Evolutionary conservation across 345 rosid species (phyloP).

Genomic region (thale cress (Arabidopsis thaliana)): DNA sequence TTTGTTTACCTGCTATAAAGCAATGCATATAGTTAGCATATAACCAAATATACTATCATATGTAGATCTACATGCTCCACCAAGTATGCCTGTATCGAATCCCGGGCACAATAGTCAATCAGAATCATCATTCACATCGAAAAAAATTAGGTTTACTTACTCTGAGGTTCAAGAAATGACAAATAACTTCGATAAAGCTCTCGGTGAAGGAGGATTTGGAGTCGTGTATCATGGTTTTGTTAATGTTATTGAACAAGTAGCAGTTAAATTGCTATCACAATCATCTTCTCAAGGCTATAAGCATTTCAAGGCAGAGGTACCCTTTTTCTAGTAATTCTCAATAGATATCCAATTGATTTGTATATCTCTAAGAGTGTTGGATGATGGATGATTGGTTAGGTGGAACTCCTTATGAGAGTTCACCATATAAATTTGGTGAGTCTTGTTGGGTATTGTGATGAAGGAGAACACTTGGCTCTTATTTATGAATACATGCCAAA

Average conservation of each 20-base stretch:
- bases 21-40: neutral
- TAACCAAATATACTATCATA: neutral
- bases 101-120: neutral
- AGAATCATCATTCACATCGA: slow-evolving; percentile 12
- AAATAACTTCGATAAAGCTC: slow-evolving; percentile 43
- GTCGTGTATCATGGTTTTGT: slow-evolving; percentile 49
- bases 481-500: slow-evolving; percentile 54
- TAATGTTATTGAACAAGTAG: slow-evolving; percentile 43
- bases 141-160: slow-evolving; percentile 40
- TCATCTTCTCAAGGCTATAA: slow-evolving; percentile 54
- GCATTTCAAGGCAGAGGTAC: slow-evolving; percentile 56
- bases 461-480: slow-evolving; percentile 42
- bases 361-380: neutral
- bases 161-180: slow-evolving; percentile 47
- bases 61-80: slow-evolving; percentile 1
- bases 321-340: neutral
- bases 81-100: neutral
- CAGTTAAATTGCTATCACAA: slow-evolving; percentile 49
- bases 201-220: slow-evolving; percentile 56
- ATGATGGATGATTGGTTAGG: slow-evolving; percentile 37
- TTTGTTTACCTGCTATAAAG: neutral
- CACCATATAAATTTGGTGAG: slow-evolving; percentile 51
- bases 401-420: slow-evolving; percentile 48
- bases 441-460: slow-evolving; percentile 52
- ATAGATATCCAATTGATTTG: neutral